Percentiles rank a stretch among this genome's conserved stretches.
phyloP scores from a whole-genome alignment of 1,284 basidiomycete genomes.

The Leccinum holopus region DNA sequence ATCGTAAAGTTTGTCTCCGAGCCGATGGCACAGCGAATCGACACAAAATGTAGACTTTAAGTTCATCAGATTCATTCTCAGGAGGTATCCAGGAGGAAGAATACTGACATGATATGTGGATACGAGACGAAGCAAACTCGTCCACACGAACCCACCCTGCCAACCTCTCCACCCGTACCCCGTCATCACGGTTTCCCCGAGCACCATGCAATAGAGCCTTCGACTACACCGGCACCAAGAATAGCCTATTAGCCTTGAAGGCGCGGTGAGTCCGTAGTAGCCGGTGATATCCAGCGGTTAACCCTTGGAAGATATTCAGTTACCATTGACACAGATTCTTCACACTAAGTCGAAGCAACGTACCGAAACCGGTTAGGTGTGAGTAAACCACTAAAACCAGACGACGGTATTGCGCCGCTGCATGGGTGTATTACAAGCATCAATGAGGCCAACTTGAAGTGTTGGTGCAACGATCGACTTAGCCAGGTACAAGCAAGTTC shows the following conservation, averaged over 20 bases:
- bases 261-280: conserved; percentile 80
- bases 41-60: conserved; percentile 85
- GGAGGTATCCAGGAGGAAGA: neutral
- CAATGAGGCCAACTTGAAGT: conserved; percentile 17
- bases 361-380: conserved; percentile 78
- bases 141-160: conserved; percentile 78
- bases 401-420: conserved; percentile 57
- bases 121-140: conserved; percentile 71
- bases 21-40: conserved; percentile 90
- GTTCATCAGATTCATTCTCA: neutral
- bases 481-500: no score
- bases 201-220: conserved; percentile 91
- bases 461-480: conserved; percentile 13
- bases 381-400: conserved; percentile 72
- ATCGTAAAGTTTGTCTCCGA: conserved; percentile 86
- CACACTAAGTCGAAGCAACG: conserved; percentile 12
- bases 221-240: conserved; percentile 80
- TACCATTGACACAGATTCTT: neutral
- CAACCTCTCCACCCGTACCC: conserved; percentile 81
- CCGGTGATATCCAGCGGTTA: conserved; percentile 81
- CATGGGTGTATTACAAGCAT: conserved; percentile 42
- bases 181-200: conserved; percentile 81
- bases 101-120: conserved; percentile 82
- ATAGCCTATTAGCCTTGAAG: conserved; percentile 82
- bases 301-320: conserved; percentile 33